These are phyloP conservation scores for Aspergillus homomorphus DNA, from an alignment of 495 filamentous ascomycete species.

Conservation along the genomic window DNA sequence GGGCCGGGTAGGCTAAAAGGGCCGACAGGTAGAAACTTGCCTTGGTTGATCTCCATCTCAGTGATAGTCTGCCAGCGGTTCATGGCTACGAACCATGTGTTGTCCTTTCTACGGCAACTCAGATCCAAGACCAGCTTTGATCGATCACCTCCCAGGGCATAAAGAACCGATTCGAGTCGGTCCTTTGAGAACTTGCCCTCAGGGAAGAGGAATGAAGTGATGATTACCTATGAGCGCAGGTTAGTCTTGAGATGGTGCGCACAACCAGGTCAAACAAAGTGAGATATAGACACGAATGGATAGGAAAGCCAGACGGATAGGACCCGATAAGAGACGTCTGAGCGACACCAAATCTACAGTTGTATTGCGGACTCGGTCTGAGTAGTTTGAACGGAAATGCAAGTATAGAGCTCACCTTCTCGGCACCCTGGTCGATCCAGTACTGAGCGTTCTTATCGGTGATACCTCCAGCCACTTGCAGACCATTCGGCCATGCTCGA, in stretches of 20 bases:
- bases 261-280: background rate
- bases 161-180: conserved; percentile 67
- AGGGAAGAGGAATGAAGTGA: conserved; percentile 84
- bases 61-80: conserved; percentile 98
- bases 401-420: conserved; percentile 62
- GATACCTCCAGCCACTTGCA: conserved; percentile 92
- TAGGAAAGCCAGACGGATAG: background rate
- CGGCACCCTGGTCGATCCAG: conserved; percentile 86
- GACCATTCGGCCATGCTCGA: conserved; percentile 64
- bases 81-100: conserved; percentile 91
- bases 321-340: background rate
- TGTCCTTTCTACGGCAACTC: conserved; percentile 72
- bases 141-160: conserved; percentile 66
- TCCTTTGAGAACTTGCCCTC: conserved; percentile 71
- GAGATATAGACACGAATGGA: background rate
- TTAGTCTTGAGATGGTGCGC: conserved; percentile 1
- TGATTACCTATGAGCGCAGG: conserved; percentile 70
- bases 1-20: background rate
- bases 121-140: conserved; percentile 90
- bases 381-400: background rate
- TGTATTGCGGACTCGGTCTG: background rate
- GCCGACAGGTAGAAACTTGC: conserved; percentile 39
- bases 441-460: conserved; percentile 74
- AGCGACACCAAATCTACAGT: background rate
- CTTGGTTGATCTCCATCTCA: conserved; percentile 85